These are phyloP conservation scores for Phytophthora tentaculata DNA, from an alignment of 352 stramenopile genomes.

Conservation along the genomic window DNA sequence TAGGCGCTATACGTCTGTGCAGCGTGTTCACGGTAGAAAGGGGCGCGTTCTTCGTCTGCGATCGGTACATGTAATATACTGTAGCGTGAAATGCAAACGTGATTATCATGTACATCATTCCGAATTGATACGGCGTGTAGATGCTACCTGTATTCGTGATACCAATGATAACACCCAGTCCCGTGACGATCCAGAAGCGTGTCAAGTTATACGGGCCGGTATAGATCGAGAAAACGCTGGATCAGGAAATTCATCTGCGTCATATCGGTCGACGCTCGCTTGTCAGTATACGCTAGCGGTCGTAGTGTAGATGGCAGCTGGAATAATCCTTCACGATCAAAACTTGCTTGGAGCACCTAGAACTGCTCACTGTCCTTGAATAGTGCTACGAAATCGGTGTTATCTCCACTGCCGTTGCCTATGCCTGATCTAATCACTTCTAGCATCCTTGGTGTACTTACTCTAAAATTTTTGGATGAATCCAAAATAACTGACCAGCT, in stretches of 20 bases:
- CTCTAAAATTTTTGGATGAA: slow-evolving; percentile 50
- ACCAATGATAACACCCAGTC: slow-evolving; percentile 76
- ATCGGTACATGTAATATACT: slow-evolving; percentile 29
- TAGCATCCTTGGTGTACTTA: slow-evolving; percentile 70
- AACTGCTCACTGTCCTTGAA: slow-evolving; percentile 41
- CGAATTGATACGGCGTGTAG: slow-evolving; percentile 41
- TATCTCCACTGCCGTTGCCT: slow-evolving; percentile 15
- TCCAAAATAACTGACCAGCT: too few relatives aligned
- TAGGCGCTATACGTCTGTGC: slow-evolving; percentile 80
- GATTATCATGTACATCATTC: too few relatives aligned
- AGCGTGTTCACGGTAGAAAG: slow-evolving; percentile 89
- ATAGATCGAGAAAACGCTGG: slow-evolving; percentile 61
- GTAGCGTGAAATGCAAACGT: slow-evolving; percentile 68
- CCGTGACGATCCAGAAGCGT: slow-evolving; percentile 62
- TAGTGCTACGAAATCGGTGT: slow-evolving; percentile 40
- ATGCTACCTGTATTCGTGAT: slow-evolving; percentile 63
- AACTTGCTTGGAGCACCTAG: slow-evolving; percentile 26
- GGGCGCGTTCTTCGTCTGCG: slow-evolving; percentile 11
- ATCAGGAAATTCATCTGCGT: slow-evolving; percentile 49
- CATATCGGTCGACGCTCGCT: slow-evolving; percentile 31
- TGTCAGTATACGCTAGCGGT: slow-evolving; percentile 46
- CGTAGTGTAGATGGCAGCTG: slow-evolving; percentile 30
- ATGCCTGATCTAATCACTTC: slow-evolving; percentile 56
- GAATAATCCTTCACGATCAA: slow-evolving; percentile 34
- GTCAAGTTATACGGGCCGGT: slow-evolving; percentile 58